A percentile compares a stretch with the other conserved stretches of the same genome.
phyloP scores from a whole-genome alignment of 2,329 filamentous ascomycete genomes.

The Botrytis tulipae region DNA sequence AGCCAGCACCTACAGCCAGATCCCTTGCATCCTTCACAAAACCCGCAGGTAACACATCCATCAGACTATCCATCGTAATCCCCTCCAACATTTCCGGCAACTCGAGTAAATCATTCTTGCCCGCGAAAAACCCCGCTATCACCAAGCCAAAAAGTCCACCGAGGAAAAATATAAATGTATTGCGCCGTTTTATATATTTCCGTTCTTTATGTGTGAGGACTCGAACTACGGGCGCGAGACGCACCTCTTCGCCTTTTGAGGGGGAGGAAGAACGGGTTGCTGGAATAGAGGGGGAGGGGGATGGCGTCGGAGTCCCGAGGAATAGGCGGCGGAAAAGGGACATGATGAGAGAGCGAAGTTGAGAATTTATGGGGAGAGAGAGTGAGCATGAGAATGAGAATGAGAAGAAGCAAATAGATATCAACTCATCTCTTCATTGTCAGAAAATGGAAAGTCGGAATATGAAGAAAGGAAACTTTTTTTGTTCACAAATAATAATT shows the following conservation, averaged over 20 bases:
- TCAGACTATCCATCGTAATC: constrained; percentile 76
- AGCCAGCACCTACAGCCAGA: constrained; percentile 59
- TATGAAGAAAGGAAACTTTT: background rate
- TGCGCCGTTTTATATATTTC: constrained; percentile 55
- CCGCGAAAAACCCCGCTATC: constrained; percentile 86
- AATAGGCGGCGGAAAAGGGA: constrained; percentile 11
- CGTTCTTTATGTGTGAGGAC: constrained; percentile 37
- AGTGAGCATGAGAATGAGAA: too few relatives aligned
- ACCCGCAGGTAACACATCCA: constrained; percentile 84
- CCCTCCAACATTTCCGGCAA: constrained; percentile 64
- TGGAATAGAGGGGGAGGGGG: constrained; percentile 24
- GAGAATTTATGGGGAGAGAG: background rate
- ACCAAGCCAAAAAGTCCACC: constrained; percentile 88
- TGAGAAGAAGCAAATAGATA: background rate
- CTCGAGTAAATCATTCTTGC: constrained; percentile 84
- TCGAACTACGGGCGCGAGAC: constrained; percentile 51
- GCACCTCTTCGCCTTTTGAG: constrained; percentile 44
- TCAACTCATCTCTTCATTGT: background rate
- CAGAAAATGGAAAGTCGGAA: background rate
- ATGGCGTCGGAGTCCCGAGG: constrained; percentile 23
- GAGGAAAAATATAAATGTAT: constrained; percentile 79
- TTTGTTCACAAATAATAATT: background rate
- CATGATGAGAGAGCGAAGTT: background rate
- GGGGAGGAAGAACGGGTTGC: constrained; percentile 24
- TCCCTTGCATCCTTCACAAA: constrained; percentile 84